Evolutionary conservation across 78 protist genomes (phyloP), one percentile per base, ranked within the genome.

Genomic region (Dictyostelium discoideum): DNA sequence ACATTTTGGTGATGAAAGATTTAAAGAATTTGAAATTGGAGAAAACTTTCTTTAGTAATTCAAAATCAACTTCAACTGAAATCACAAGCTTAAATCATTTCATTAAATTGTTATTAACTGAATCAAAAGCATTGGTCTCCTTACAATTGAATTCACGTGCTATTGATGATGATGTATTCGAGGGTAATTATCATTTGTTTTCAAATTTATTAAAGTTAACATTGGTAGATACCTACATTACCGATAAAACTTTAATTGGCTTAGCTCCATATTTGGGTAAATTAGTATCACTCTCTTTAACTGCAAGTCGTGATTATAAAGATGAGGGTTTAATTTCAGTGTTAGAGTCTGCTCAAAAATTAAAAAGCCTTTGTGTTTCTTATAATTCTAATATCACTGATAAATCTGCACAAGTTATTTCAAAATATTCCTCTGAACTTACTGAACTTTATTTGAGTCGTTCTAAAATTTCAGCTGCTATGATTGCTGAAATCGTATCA

Each of bases 191-290:
- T 42, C 89, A 63, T 10, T 20, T 18, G 1, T 67, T 90, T 29
- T 74, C 1, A 1, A 72, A 72, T 5, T 60, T 90, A 14, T 37
- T 5, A 16, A 20, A 26, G 29, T 22, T 90, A 11, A 3, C 29
- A 5, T 42, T 90, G 8, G 8, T 3, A 0, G 46, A 77, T 54
- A 50, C 80, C 14, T 32, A 48, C 7, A 20, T 90, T 29, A 82
- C 87, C 9, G 69, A 80, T 69, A 48, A 63, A 13, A 73, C 88
- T 10, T 14, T 82, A 22, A 50, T 82, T 4, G 77, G 24, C 8
- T 18, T 90, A 5, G 95, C 95, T 11, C 95, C 95, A 4, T 37
- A 90, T n/a, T 14, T 78, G 24, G n/a, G n/a, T 24, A 54, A 79
- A 0, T 18, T 90, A 0, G 14, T 24, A 8, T 40, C 50, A 18